Evolutionary conservation across 257 asterid genomes (phyloP).

Genomic region (Solanum clarkiae): DNA sequence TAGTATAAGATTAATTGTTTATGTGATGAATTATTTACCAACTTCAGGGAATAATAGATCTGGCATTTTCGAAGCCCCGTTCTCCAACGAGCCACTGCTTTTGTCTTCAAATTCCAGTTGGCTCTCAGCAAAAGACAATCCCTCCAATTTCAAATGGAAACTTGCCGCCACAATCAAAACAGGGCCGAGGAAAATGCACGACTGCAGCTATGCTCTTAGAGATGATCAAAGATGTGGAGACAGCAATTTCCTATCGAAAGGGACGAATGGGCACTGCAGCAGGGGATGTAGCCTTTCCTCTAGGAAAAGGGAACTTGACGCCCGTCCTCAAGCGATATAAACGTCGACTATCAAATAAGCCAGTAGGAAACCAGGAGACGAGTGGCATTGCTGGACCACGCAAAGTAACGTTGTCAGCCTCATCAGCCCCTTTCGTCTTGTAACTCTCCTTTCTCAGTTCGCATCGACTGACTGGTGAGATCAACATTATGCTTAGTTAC

Average conservation of each 20-base stretch:
- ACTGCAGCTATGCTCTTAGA: slow-evolving; percentile 67
- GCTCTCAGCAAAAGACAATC: slow-evolving; percentile 49
- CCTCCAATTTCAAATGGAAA: slow-evolving; percentile 38
- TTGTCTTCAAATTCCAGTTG: slow-evolving; percentile 82
- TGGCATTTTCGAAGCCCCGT: slow-evolving; percentile 69
- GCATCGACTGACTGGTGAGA: slow-evolving; percentile 4
- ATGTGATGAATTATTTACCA: not conserved
- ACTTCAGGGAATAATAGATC: slow-evolving; percentile 69
- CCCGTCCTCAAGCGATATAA: slow-evolving; percentile 89
- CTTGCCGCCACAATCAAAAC: slow-evolving; percentile 39
- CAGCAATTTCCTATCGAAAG: slow-evolving; percentile 78
- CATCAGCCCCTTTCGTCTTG: slow-evolving; percentile 18
- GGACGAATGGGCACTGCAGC: slow-evolving; percentile 98
- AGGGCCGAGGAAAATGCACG: slow-evolving; percentile 66
- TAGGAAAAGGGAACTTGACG: slow-evolving; percentile 82
- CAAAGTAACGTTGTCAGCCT: slow-evolving; percentile 16
- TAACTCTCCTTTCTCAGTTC: slow-evolving; percentile 15
- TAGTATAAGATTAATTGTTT: not conserved
- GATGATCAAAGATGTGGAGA: slow-evolving; percentile 62
- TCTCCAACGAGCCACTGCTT: slow-evolving; percentile 60
- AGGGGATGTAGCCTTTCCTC: slow-evolving; percentile 98
- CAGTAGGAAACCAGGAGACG: slow-evolving; percentile 29
- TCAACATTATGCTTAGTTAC: slow-evolving; percentile 6
- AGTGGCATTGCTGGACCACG: slow-evolving; percentile 12
- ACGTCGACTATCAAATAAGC: slow-evolving; percentile 65